These are phyloP conservation scores for Penstemon newberryi DNA, from an alignment of 257 asterid species.

Conservation along the genomic window DNA sequence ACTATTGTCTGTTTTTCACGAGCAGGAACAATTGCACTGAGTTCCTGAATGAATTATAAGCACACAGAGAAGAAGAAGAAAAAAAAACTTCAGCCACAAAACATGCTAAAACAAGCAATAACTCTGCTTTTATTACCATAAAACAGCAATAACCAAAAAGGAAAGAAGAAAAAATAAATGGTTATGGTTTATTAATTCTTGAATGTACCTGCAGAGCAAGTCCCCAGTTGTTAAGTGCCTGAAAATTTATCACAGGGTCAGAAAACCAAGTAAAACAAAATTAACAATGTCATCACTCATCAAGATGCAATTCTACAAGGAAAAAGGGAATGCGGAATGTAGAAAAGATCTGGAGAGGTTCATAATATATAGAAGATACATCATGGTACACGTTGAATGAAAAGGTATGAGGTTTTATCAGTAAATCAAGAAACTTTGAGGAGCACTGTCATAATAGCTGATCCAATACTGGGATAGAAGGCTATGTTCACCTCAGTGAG, in stretches of 20 bases:
- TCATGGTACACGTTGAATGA: not conserved
- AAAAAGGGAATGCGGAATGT: not conserved
- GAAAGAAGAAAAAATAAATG: not conserved
- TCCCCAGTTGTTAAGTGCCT: conserved; percentile 99
- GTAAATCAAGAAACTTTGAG: not conserved
- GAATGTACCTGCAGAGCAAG: conserved; percentile 94
- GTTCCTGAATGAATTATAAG: conserved; percentile 63
- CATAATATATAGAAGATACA: not conserved
- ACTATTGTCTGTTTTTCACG: conserved; percentile 94
- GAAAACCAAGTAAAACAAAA: conserved; percentile 27
- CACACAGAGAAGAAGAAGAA: conserved; percentile 21
- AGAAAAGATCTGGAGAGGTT: conserved; percentile 10
- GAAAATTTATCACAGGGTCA: conserved; percentile 35
- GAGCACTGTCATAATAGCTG: conserved; percentile 13
- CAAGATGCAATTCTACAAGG: conserved; percentile 5
- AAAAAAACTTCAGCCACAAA: conserved; percentile 13
- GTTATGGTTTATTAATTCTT: conserved; percentile 14
- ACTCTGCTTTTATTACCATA: conserved; percentile 15
- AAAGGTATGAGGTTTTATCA: not conserved
- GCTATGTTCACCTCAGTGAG: conserved; percentile 17
- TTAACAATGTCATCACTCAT: conserved; percentile 3
- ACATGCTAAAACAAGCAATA: conserved; percentile 13
- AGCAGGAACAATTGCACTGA: conserved; percentile 97
- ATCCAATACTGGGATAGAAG: conserved; percentile 13
- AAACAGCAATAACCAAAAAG: conserved; percentile 21